Evolutionary conservation across 352 stramenopile genomes (phyloP).

Genomic region (Pythium pyrilobum): DNA sequence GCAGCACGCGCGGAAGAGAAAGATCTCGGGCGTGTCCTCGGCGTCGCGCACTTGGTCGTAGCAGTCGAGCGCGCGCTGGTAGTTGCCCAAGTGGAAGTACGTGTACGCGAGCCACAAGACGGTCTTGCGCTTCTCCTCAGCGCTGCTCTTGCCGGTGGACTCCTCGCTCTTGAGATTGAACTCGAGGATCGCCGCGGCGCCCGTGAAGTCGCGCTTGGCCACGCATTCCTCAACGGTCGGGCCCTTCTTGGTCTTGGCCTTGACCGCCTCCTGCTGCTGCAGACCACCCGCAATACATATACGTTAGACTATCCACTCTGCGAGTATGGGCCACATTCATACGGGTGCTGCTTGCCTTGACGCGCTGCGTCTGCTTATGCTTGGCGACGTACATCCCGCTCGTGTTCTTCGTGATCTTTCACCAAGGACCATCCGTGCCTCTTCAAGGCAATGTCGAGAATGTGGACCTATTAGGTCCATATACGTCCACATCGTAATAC

Average conservation of each 20-base stretch:
- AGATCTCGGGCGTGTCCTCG: conserved; percentile 64
- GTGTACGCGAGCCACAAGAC: conserved; percentile 95
- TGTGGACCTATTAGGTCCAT: background rate
- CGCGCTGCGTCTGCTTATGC: conserved; percentile 64
- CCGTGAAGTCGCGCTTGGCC: conserved; percentile 90
- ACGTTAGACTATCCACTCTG: background rate
- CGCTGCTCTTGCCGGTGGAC: conserved; percentile 1
- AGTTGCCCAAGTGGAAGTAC: conserved; percentile 93
- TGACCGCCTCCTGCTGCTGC: conserved; percentile 55
- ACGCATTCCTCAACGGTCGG: conserved; percentile 72
- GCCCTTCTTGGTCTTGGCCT: conserved; percentile 74
- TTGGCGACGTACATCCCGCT: conserved; percentile 72
- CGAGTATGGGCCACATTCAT: too few relatives aligned
- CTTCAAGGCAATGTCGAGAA: background rate
- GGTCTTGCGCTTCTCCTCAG: conserved; percentile 55
- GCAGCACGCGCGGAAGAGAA: conserved; percentile 89
- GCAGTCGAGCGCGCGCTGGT: conserved; percentile 89
- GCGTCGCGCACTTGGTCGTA: conserved; percentile 82
- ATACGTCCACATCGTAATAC: conserved; percentile 20
- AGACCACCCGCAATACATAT: background rate
- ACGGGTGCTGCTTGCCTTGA: conserved; percentile 27
- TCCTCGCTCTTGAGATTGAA: conserved; percentile 92
- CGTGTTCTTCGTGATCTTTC: too few relatives aligned
- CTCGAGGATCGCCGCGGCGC: conserved; percentile 92
- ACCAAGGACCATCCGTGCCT: too few relatives aligned